Conservation (phyloP, 768 basidiomycete species). For the Roridomyces roridus region DNA sequence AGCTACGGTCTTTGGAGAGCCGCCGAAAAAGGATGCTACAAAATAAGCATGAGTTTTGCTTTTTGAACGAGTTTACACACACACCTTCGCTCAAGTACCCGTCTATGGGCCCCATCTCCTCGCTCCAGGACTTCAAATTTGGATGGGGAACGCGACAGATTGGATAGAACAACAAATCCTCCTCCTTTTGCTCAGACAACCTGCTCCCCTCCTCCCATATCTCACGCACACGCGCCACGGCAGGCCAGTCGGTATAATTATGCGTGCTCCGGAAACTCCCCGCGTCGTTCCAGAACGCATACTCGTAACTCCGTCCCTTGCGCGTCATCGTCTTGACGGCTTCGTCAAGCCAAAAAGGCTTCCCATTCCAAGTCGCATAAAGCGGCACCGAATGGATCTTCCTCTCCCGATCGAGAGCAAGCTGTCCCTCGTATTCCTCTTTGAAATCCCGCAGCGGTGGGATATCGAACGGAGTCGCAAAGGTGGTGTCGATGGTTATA, state of each 20-base stretch:
- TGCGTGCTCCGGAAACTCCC: constrained; percentile 57
- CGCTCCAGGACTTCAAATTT: constrained; percentile 42
- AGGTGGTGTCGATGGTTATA: constrained; percentile 52
- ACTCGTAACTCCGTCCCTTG: constrained; percentile 44
- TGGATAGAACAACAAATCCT: constrained; percentile 57
- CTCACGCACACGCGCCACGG: constrained; percentile 42
- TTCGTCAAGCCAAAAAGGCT: constrained; percentile 54
- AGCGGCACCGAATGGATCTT: constrained; percentile 49
- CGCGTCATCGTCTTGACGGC: constrained; percentile 38
- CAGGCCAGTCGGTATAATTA: constrained; percentile 53
- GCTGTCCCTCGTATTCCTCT: constrained; percentile 45
- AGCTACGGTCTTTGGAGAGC: constrained; percentile 44
- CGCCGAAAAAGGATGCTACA: constrained; percentile 64
- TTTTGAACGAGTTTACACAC: constrained; percentile 6
- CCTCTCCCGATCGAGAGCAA: constrained; percentile 50
- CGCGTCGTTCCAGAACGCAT: constrained; percentile 65
- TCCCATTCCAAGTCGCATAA: constrained; percentile 62
- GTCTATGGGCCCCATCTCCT: constrained; percentile 56
- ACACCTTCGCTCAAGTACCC: constrained; percentile 58
- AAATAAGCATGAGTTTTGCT: neutral
- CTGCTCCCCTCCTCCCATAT: constrained; percentile 44
- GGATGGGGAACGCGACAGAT: constrained; percentile 40
- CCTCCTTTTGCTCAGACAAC: constrained; percentile 31
- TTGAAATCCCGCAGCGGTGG: constrained; percentile 46
- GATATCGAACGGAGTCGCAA: constrained; percentile 50